Conservation (phyloP, 2,329 filamentous ascomycete species). For the Neonectria coccinea region DNA sequence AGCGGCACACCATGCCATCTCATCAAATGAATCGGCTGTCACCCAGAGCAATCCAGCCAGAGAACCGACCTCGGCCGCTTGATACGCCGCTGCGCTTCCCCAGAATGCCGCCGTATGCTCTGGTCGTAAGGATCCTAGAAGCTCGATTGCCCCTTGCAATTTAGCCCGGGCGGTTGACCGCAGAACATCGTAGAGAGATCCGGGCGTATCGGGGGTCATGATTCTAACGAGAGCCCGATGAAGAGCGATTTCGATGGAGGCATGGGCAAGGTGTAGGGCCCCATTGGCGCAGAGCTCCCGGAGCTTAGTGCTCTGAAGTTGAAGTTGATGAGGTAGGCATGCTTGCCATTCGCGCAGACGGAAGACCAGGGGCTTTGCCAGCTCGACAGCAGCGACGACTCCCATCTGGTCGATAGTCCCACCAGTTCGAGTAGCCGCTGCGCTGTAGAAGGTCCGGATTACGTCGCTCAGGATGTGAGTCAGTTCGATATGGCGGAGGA, state of each 20-base stretch:
- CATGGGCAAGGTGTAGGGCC: conserved; percentile 63
- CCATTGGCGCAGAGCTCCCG: conserved; percentile 57
- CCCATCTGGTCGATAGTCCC: conserved; percentile 50
- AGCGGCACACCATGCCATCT: conserved; percentile 55
- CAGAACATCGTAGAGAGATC: conserved; percentile 47
- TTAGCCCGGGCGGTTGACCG: conserved; percentile 55
- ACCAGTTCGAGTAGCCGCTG: conserved; percentile 46
- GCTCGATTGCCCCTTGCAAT: conserved; percentile 54
- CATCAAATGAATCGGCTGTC: conserved; percentile 51
- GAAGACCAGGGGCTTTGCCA: conserved; percentile 50
- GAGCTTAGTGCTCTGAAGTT: conserved; percentile 56
- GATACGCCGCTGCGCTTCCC: conserved; percentile 58
- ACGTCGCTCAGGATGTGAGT: conserved; percentile 65
- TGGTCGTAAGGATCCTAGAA: conserved; percentile 56
- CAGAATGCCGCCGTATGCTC: conserved; percentile 60
- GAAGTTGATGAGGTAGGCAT: conserved; percentile 58
- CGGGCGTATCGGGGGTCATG: conserved; percentile 49
- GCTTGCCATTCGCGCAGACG: conserved; percentile 58
- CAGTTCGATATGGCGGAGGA: conserved; percentile 63
- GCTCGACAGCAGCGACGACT: conserved; percentile 49
- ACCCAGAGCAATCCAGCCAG: conserved; percentile 57
- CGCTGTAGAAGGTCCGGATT: conserved; percentile 61
- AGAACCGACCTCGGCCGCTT: conserved; percentile 57
- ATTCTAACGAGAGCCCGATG: conserved; percentile 62
- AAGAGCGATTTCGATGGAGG: conserved; percentile 63